Percentiles rank a stretch among this genome's conserved stretches.
Evolutionary conservation across 371 early-diverging fungal genomes (phyloP).

Genomic region (Mucor saturninus): DNA sequence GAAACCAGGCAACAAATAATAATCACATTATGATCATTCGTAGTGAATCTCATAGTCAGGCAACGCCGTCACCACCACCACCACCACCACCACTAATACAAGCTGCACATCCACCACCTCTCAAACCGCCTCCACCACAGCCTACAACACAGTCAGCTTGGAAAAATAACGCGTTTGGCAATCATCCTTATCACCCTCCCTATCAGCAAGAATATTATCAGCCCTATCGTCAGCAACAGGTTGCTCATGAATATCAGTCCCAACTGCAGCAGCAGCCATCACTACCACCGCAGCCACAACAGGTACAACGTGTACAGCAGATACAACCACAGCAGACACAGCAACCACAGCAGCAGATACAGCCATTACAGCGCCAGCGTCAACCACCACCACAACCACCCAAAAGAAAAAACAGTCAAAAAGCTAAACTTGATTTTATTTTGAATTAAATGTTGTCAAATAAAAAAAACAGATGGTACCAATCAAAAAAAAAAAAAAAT

Average conservation of each 20-base stretch:
- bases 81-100: not conserved
- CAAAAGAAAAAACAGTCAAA: constrained; percentile 29
- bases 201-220: not conserved
- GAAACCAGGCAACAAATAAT: constrained; percentile 12
- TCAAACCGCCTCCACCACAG: not conserved
- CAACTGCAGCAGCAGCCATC: not conserved
- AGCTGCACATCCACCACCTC: not conserved
- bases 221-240: constrained; percentile 20
- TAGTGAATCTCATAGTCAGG: constrained; percentile 11
- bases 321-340: too few relatives aligned
- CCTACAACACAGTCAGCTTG: not conserved
- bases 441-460: constrained; percentile 18
- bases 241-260: constrained; percentile 16
- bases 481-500: constrained; percentile 1
- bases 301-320: too few relatives aligned
- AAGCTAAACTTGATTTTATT: constrained; percentile 34
- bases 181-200: not conserved
- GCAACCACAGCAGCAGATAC: too few relatives aligned
- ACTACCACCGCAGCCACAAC: too few relatives aligned
- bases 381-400: not conserved
- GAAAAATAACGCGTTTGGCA: not conserved
- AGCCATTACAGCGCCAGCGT: too few relatives aligned
- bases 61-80: constrained; percentile 1
- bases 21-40: constrained; percentile 19
- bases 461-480: not conserved